Evolutionary conservation across 2,329 filamentous ascomycete genomes (phyloP).

Genomic region (Alternaria burnsii): DNA sequence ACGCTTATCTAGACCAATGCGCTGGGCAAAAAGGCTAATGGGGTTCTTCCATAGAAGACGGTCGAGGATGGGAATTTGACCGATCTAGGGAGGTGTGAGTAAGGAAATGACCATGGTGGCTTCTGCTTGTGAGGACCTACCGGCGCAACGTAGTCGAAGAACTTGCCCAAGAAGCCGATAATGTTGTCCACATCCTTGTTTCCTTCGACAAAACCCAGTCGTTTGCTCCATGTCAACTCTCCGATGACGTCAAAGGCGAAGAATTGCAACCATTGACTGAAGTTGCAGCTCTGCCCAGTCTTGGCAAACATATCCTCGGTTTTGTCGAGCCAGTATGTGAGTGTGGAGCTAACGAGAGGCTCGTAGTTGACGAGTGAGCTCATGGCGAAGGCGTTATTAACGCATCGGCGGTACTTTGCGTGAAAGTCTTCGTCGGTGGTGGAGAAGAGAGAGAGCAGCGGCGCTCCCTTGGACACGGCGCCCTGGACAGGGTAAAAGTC

Average conservation of each 20-base stretch:
- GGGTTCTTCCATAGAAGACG: slow-evolving; percentile 77
- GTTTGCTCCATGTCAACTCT: slow-evolving; percentile 77
- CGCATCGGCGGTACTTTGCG: slow-evolving; percentile 75
- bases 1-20: slow-evolving; percentile 71
- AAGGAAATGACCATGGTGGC: not conserved
- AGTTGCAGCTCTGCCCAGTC: slow-evolving; percentile 63
- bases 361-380: slow-evolving; percentile 79
- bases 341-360: slow-evolving; percentile 79
- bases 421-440: slow-evolving; percentile 80
- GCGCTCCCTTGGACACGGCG: slow-evolving; percentile 72
- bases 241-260: slow-evolving; percentile 86
- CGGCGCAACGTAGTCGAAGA: slow-evolving; percentile 76
- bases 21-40: slow-evolving; percentile 71
- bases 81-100: slow-evolving; percentile 59
- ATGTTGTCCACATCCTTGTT: slow-evolving; percentile 80
- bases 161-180: slow-evolving; percentile 67
- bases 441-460: slow-evolving; percentile 77
- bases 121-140: slow-evolving; percentile 54
- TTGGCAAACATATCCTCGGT: slow-evolving; percentile 55
- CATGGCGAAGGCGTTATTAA: slow-evolving; percentile 82
- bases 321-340: slow-evolving; percentile 71
- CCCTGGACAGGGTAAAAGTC: slow-evolving; percentile 84
- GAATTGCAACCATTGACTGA: slow-evolving; percentile 78
- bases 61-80: slow-evolving; percentile 78
- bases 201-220: slow-evolving; percentile 77